A percentile compares a stretch with the other conserved stretches of the same genome.
phyloP scores from a whole-genome alignment of 208 protist genomes.

The Paratrypanosoma confusum region DNA sequence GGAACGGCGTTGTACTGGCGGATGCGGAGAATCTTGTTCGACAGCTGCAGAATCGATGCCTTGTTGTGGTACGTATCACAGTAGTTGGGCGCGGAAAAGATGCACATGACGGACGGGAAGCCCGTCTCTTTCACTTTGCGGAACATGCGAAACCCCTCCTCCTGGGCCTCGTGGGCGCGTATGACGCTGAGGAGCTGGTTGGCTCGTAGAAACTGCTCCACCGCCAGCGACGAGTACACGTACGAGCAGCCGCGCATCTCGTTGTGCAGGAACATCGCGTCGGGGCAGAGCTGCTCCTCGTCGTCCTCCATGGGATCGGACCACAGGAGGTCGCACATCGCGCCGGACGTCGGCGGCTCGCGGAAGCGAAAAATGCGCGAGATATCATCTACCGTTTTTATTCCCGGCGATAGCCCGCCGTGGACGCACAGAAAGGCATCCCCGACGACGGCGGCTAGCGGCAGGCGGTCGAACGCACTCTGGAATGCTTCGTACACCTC shows the following conservation, averaged over 20 bases:
- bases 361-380: slow-evolving; percentile 51
- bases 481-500: slow-evolving; percentile 49
- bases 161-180: slow-evolving; percentile 95
- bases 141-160: slow-evolving; percentile 96
- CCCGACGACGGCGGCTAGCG: slow-evolving; percentile 51
- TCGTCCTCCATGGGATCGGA: slow-evolving; percentile 88
- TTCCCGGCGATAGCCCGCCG: slow-evolving; percentile 38
- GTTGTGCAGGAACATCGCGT: slow-evolving; percentile 25
- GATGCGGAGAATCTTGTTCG: slow-evolving; percentile 88
- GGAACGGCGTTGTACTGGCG: slow-evolving; percentile 73
- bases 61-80: slow-evolving; percentile 98
- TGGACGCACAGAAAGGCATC: slow-evolving; percentile 68
- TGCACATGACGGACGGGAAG: slow-evolving; percentile 94
- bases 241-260: slow-evolving; percentile 81
- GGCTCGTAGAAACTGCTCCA: slow-evolving; percentile 91
- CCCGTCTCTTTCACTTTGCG: slow-evolving; percentile 74
- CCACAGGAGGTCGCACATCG: slow-evolving; percentile 86
- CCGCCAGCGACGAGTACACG: slow-evolving; percentile 87
- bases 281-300: slow-evolving; percentile 21
- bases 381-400: slow-evolving; percentile 44
- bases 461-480: slow-evolving; percentile 44
- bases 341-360: slow-evolving; percentile 44
- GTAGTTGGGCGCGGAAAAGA: slow-evolving; percentile 98
- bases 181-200: slow-evolving; percentile 96
- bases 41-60: slow-evolving; percentile 70